A percentile compares a stretch with the other conserved stretches of the same genome.
phyloP scores from a whole-genome alignment of 1,139 yeast genomes.

The Tardiomyces depauwii region DNA sequence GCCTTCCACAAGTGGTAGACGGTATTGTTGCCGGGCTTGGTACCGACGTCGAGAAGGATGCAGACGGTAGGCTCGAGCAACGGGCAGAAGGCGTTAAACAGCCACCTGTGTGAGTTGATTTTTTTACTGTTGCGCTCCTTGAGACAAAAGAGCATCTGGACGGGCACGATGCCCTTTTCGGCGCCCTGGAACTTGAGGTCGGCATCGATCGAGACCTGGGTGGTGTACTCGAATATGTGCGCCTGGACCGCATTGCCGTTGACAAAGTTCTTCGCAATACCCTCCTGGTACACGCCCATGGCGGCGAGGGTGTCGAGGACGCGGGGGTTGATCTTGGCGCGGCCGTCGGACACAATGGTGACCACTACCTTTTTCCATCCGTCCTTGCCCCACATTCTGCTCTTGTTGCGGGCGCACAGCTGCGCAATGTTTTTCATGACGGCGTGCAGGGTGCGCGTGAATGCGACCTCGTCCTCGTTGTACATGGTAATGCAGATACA shows the following conservation, averaged over 20 bases:
- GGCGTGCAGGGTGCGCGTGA: conserved; percentile 88
- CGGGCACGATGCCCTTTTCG: conserved; percentile 82
- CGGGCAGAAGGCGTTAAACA: conserved; percentile 88
- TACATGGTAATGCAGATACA: conserved; percentile 92
- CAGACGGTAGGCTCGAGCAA: conserved; percentile 80
- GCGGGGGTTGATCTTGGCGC: conserved; percentile 72
- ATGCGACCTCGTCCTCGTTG: conserved; percentile 80
- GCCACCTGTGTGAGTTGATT: conserved; percentile 92
- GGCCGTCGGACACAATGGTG: conserved; percentile 83
- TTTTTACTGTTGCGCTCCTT: conserved; percentile 84
- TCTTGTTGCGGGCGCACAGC: conserved; percentile 65
- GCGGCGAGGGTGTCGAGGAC: conserved; percentile 82
- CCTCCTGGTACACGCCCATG: conserved; percentile 92
- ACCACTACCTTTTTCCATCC: conserved; percentile 96
- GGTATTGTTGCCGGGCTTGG: conserved; percentile 76
- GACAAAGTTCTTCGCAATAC: conserved; percentile 87
- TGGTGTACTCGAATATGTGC: conserved; percentile 87
- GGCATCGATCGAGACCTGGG: conserved; percentile 78
- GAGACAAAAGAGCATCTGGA: conserved; percentile 79
- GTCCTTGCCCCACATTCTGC: conserved; percentile 87
- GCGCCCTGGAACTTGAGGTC: conserved; percentile 71
- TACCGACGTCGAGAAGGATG: conserved; percentile 81
- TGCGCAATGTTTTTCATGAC: conserved; percentile 89
- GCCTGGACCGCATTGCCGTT: conserved; percentile 85
- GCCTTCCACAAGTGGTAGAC: conserved; percentile 94